Conservation (phyloP, 306 rosid species). For the Rosa lucieae region DNA sequence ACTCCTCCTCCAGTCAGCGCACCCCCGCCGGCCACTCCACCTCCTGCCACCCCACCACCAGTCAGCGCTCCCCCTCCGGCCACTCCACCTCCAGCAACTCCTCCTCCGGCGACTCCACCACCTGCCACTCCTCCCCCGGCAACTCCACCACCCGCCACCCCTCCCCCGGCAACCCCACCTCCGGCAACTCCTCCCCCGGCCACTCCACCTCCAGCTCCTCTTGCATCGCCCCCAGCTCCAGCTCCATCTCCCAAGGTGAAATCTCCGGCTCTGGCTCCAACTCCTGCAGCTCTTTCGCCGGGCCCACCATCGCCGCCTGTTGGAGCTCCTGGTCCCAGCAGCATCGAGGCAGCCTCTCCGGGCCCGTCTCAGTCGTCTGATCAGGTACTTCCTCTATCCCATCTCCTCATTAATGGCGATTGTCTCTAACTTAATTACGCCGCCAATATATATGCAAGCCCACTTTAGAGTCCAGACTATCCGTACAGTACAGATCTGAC, state of each 20-base stretch:
- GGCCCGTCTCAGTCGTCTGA: slow-evolving; percentile 48
- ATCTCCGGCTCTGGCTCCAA: slow-evolving; percentile 52
- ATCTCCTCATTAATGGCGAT: not conserved
- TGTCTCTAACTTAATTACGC: not conserved
- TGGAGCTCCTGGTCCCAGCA: slow-evolving; percentile 66
- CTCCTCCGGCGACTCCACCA: slow-evolving; percentile 40
- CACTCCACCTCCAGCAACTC: slow-evolving; percentile 32
- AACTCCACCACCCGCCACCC: slow-evolving; percentile 19
- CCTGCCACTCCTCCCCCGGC: slow-evolving; percentile 43
- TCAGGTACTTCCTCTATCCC: slow-evolving; percentile 29
- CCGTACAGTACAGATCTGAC: not conserved
- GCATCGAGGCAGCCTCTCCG: slow-evolving; percentile 30
- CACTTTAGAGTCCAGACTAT: no score
- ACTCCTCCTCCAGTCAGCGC: slow-evolving; percentile 38
- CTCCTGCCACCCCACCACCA: slow-evolving; percentile 24
- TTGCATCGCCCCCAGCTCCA: slow-evolving; percentile 52
- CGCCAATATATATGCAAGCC: not conserved
- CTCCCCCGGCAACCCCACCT: slow-evolving; percentile 55
- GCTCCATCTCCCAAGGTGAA: slow-evolving; percentile 50
- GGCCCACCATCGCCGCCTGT: slow-evolving; percentile 44
- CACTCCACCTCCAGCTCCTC: slow-evolving; percentile 49
- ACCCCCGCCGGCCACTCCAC: slow-evolving; percentile 43
- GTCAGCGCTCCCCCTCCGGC: slow-evolving; percentile 45
- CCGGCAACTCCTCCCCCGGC: slow-evolving; percentile 61
- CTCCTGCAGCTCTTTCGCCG: slow-evolving; percentile 30